These are phyloP conservation scores for Nannizziopsis arthrosporioides DNA, from an alignment of 2,329 filamentous ascomycete genomes.

Conservation along the genomic window DNA sequence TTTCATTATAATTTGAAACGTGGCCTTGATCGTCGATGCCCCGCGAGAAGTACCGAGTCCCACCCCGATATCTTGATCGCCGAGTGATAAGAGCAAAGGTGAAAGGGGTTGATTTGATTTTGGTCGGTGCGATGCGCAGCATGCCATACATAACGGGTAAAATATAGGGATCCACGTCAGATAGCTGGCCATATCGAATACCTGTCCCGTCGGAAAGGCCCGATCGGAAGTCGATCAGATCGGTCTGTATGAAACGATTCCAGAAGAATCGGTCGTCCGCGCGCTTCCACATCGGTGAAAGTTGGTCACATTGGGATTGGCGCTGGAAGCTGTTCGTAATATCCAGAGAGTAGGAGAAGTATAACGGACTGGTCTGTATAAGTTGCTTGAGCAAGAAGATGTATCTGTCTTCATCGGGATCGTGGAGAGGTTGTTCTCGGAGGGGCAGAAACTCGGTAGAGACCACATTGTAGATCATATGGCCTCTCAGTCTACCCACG, in stretches of 20 bases:
- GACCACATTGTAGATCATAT: constrained; percentile 89
- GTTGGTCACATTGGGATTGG: constrained; percentile 63
- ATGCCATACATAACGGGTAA: constrained; percentile 94
- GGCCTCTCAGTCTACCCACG: constrained; percentile 81
- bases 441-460: constrained; percentile 88
- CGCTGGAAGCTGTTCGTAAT: constrained; percentile 95
- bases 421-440: constrained; percentile 80
- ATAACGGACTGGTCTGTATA: constrained; percentile 77
- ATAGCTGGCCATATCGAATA: constrained; percentile 46
- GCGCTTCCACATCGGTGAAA: constrained; percentile 72
- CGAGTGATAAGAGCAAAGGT: constrained; percentile 82
- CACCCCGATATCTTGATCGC: constrained; percentile 74
- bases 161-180: constrained; percentile 78
- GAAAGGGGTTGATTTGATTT: constrained; percentile 70
- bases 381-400: constrained; percentile 68
- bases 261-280: constrained; percentile 98
- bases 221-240: constrained; percentile 78
- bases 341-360: constrained; percentile 96
- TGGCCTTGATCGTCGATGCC: constrained; percentile 88
- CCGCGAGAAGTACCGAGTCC: constrained; percentile 88
- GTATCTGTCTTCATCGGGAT: constrained; percentile 89
- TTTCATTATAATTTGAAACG: constrained; percentile 99
- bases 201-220: constrained; percentile 40
- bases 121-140: constrained; percentile 78
- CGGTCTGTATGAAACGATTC: constrained; percentile 86